Conservation (phyloP, 345 rosid genomes). For the Euphorbia lathyris region DNA sequence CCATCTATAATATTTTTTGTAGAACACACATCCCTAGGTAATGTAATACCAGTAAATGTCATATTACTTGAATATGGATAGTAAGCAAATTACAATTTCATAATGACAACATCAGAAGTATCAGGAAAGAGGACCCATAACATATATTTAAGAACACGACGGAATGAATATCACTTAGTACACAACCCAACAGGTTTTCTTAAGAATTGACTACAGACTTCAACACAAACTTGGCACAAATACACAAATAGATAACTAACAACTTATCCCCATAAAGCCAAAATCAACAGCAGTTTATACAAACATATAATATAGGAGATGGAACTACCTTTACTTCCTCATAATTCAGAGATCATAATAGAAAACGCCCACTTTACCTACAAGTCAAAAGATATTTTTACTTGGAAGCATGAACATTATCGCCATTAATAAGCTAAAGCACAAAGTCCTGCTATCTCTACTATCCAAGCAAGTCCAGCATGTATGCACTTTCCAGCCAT, state of each 20-base stretch:
- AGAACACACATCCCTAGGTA: not conserved
- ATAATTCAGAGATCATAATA: conserved; percentile 97
- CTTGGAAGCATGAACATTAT: conserved; percentile 69
- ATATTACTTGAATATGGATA: too few relatives aligned
- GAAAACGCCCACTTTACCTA: conserved; percentile 99
- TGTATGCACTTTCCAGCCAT: conserved; percentile 19
- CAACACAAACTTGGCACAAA: not conserved
- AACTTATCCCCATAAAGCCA: conserved; percentile 23
- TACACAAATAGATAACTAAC: conserved; percentile 9
- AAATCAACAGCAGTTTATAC: conserved; percentile 21
- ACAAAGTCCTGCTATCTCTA: conserved; percentile 38
- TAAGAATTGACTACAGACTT: not conserved
- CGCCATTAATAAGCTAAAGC: conserved; percentile 47
- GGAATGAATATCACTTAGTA: not conserved
- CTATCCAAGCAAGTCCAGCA: conserved; percentile 20
- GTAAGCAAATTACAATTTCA: not conserved
- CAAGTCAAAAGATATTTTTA: conserved; percentile 93
- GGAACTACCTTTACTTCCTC: conserved; percentile 99
- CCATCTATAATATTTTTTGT: not conserved
- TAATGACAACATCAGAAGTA: not conserved
- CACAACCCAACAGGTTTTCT: conserved; percentile 3
- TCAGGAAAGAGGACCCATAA: not conserved
- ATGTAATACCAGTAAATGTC: not conserved
- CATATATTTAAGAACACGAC: not conserved
- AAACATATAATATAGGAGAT: conserved; percentile 36